Base-by-base conservation (phyloP, 108 stramenopile species). In the Chaetoceros tenuissimus region DNA sequence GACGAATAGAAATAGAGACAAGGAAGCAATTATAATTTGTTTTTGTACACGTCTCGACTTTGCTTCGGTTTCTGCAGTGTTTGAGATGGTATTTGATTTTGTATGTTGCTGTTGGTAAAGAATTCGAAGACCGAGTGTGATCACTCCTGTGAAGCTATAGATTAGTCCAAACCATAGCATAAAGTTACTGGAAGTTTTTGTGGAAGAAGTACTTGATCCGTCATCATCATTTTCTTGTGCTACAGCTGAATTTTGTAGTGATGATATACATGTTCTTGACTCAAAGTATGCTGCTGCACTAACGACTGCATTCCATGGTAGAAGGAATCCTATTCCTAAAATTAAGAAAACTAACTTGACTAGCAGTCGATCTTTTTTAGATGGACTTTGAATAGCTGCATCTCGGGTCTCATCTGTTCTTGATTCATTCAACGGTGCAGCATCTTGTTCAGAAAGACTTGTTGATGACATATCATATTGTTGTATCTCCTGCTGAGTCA, bases 291-390 rank as follows among this genome's bases (percentile, higher is more conserved):
- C 61, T 43, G 69, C 64, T 45, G 79, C 79, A n/a, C 64, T 75
- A 13, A 84, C 68, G 57, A 78, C 80, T 24, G 78, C 75, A 62
- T 84, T 84, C 83, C 83, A 84, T 2, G 83, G 83, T 13, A 84
- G 34, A 49, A 84, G 57, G 28, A 74, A 45, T 23, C 79, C 83
- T 28, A 84, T 56, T 17, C 83, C 83, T 28, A 85, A 52, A 17
- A 81, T 44, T 7, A 67, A 55, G 63, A 85, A 85, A 7, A 62
- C 13, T 10, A 40, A 40, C 48, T 43, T 40, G 34, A 40, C 34
- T 13, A 40, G 13, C 13, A 10, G 5, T 40, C 34, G 34, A 10
- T 40, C 8, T 40, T 40, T n/a, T n/a, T n/a, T n/a, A n/a, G n/a
- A n/a, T n/a, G n/a, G n/a, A n/a, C n/a, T n/a, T n/a, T n/a, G n/a